Percentiles rank a stretch among this genome's conserved stretches.
Evolutionary conservation across 495 filamentous ascomycete species (phyloP).

Genomic region (Pyronema omphalodes): DNA sequence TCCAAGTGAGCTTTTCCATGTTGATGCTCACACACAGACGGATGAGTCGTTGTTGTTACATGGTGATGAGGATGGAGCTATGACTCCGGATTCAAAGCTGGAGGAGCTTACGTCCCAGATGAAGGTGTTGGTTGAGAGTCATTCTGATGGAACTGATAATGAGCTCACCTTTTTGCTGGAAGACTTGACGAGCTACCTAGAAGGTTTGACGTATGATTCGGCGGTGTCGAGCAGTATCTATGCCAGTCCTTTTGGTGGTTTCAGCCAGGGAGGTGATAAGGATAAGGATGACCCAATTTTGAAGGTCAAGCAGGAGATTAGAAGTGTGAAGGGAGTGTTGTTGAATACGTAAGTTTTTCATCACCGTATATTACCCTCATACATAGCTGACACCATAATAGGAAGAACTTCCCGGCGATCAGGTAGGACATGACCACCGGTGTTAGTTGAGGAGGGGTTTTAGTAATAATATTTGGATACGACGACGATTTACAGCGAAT

Average conservation of each 20-base stretch:
- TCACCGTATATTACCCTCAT: neutral
- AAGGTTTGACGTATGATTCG: constrained; percentile 22
- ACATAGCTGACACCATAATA: constrained; percentile 3
- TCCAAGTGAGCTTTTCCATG: constrained; percentile 76
- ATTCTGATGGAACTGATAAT: constrained; percentile 22
- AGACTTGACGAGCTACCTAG: constrained; percentile 21
- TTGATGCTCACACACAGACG: constrained; percentile 77
- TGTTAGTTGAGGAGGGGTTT: too few relatives aligned
- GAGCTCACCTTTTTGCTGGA: constrained; percentile 23
- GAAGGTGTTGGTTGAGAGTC: constrained; percentile 18
- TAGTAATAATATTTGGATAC: too few relatives aligned
- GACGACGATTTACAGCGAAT: too few relatives aligned
- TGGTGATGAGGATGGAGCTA: constrained; percentile 22
- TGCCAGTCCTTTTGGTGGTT: constrained; percentile 18
- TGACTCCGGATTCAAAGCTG: constrained; percentile 27
- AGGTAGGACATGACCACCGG: constrained; percentile 9
- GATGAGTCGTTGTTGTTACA: constrained; percentile 20
- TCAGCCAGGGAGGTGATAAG: constrained; percentile 29
- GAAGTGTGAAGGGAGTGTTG: constrained; percentile 82
- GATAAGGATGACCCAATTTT: constrained; percentile 58
- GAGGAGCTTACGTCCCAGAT: constrained; percentile 17
- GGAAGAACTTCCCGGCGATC: constrained; percentile 37
- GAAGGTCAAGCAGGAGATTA: constrained; percentile 63
- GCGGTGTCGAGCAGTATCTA: constrained; percentile 12
- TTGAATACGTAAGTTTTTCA: constrained; percentile 41